phyloP scores from a whole-genome alignment of 495 filamentous ascomycete genomes.

The Hyaloscypha finlandica region DNA sequence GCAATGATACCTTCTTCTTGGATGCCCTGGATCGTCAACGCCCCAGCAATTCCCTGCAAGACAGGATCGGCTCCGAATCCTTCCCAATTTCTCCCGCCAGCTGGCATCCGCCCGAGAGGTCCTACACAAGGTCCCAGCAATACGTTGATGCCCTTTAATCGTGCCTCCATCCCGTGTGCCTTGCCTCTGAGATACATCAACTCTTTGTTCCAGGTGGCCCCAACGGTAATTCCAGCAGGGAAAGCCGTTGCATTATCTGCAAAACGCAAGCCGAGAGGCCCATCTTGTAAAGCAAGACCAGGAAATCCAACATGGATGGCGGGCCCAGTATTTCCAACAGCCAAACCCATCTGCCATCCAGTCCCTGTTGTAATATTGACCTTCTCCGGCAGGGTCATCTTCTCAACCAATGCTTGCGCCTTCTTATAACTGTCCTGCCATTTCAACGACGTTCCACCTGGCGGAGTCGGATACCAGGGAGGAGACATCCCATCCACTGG shows the following conservation, averaged over 20 bases:
- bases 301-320: constrained; percentile 76
- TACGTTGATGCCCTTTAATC: constrained; percentile 72
- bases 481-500: constrained; percentile 58
- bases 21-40: constrained; percentile 70
- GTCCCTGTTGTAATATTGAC: constrained; percentile 93
- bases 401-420: constrained; percentile 72
- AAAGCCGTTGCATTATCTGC: constrained; percentile 76
- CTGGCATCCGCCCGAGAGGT: constrained; percentile 76
- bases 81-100: constrained; percentile 92
- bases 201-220: constrained; percentile 83
- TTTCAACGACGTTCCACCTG: constrained; percentile 67
- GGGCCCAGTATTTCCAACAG: constrained; percentile 86
- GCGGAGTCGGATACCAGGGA: constrained; percentile 84
- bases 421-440: constrained; percentile 85
- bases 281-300: constrained; percentile 86
- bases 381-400: constrained; percentile 89
- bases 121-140: constrained; percentile 78
- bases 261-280: constrained; percentile 79
- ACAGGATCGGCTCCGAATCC: constrained; percentile 80
- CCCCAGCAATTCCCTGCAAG: constrained; percentile 65
- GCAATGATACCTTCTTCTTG: constrained; percentile 81
- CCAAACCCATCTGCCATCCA: constrained; percentile 87
- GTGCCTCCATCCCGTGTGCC: constrained; percentile 69
- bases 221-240: constrained; percentile 82
- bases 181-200: constrained; percentile 72